Conservation (phyloP, 139 green algal species). For the Chlamydomonas incerta region DNA sequence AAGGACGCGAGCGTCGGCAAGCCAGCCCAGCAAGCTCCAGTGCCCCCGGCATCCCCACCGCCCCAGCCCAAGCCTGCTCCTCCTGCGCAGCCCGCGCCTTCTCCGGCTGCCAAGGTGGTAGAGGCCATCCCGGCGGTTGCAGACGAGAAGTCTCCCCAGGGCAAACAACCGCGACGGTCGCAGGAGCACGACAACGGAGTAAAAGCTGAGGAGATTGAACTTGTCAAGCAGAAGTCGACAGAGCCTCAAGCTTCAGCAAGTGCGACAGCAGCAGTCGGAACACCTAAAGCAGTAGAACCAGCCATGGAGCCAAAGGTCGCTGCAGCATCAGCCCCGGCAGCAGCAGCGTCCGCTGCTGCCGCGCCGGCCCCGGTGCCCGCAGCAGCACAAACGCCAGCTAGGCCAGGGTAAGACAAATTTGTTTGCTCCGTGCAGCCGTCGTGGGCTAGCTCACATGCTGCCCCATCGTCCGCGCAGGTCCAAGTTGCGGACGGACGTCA, state of each 20-base stretch:
- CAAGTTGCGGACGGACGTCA: constrained; percentile 60
- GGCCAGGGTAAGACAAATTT: constrained; percentile 13
- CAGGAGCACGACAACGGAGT: constrained; percentile 39
- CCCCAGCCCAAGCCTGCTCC: constrained; percentile 12
- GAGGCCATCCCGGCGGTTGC: constrained; percentile 29
- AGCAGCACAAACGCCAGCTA: background rate
- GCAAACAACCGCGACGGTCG: background rate
- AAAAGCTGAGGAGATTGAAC: constrained; percentile 39
- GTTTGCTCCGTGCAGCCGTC: no score
- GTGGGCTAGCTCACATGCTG: no score
- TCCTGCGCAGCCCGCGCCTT: background rate
- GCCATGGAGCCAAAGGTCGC: no score
- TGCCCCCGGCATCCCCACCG: background rate
- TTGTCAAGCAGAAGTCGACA: constrained; percentile 36
- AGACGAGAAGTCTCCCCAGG: constrained; percentile 22
- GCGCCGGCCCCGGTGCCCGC: background rate
- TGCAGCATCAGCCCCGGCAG: background rate
- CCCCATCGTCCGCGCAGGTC: constrained; percentile 10
- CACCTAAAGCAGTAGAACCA: no score
- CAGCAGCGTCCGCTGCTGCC: no score
- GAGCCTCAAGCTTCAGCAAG: background rate
- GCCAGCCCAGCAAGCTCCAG: no score
- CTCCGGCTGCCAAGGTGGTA: background rate
- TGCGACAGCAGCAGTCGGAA: background rate
- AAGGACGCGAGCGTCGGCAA: no score